Base-by-base conservation (phyloP, 768 basidiomycete genomes). In the Macrolepiota dolichaula region DNA sequence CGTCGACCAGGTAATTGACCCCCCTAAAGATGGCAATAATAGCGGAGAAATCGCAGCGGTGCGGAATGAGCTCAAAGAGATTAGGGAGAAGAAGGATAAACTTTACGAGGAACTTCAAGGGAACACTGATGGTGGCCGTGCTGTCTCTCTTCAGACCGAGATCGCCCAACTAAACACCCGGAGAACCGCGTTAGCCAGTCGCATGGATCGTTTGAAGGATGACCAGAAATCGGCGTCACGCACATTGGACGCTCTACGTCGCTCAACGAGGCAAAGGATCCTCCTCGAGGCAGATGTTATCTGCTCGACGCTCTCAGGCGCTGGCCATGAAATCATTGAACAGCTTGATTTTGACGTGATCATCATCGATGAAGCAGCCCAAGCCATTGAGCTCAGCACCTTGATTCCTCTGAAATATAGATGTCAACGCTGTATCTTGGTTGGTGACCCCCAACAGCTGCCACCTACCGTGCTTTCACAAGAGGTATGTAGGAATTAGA, bases 301-400 rank as follows among this genome's bases (percentile, higher is more conserved):
- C 55, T 99, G 97, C 70, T 82, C 87, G 42, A 99, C 97, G 0
- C 80, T 99, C 19, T 94, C 96, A 6, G 96, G 96, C 35, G 82
- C 96, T 17, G 97, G 96, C 3, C 92, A 97, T 64, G 96, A 97
- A 15, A 81, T 83, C 51, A 79, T 99, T 44, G 85, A 91, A 59
- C 79, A 83, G 37, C 84, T 92, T 64, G 90, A 96, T 55, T 98
- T 98, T 70, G 96, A 97, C 66, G 92, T 96, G 75, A 84, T 99
- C 66, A 87, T 99, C 71, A 96, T 99, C 62, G 97, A 99, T 69
- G 97, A 99, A 73, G 97, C 97, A 1, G 96, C 96, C 0, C 97
- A 99, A 73, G 89, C 96, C 15, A 90, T 98, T 51, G 97, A 99
- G 73, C 80, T 98, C 44, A 94, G 92, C 64, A 93, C 96, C 7